Evolutionary conservation across 257 asterid genomes (phyloP), one percentile per base, ranked within the genome.

Genomic region (Penstemon newberryi): DNA sequence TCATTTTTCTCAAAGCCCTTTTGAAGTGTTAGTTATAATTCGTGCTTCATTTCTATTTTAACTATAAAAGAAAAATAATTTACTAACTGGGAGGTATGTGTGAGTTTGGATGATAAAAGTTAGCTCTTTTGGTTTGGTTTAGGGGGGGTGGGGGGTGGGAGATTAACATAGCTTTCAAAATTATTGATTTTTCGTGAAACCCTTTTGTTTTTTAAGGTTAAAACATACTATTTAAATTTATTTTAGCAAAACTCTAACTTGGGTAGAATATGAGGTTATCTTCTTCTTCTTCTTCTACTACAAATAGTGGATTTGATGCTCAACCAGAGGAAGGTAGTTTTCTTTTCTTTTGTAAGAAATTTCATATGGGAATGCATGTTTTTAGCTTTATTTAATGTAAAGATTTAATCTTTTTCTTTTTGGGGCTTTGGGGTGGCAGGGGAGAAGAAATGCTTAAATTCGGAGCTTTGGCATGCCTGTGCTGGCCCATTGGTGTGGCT

Each of bases 391-490:
- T 25, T 25, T 5, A 36, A 46, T 36, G 40, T 58, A 25, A 60
- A 61, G 19, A 47, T 55, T 52, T 41, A 25, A 25, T 50, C 58
- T 41, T 3, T 65, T 53, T 3, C 60, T 36, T 51, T 63, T 63
- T 2, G 33, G 33, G 33, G 33, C 3, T 25, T 55, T 67, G 70
- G 25, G 55, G 39, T 55, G 46, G 65, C 67, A 84, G 98, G 89
- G 70, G 96, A 86, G 82, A 89, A 87, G 82, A 89, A 89, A 80
- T 87, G 95, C 91, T 83, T 91, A 87, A 91, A 91, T 77, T 87
- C 98, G 13, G 96, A 91, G 90, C 87, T 92, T 45, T 92, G 98
- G 98, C 98, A 92, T 71, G 98, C 96, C 0, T 92, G 98, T 60
- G 98, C 98, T 6, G 98, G 98, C 49, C 98, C 98, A 4, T 76